Conservation (phyloP, 176 grass and related monocot species). For the Aechmea fasciata region DNA sequence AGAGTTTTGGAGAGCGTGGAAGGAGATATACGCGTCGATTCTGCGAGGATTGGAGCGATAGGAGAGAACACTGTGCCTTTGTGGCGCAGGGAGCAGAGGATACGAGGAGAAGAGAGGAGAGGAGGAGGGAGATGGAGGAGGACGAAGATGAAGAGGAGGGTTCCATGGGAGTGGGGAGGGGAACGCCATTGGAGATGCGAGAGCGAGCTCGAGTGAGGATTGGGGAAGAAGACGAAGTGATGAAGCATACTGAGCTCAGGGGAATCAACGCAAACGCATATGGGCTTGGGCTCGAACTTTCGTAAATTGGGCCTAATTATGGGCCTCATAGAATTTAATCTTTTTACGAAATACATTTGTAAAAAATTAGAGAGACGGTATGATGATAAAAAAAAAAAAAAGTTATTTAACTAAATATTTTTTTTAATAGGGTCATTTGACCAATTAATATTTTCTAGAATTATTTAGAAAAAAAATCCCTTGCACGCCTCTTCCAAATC, state of each 20-base stretch:
- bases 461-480: too few species aligned
- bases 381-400: too few species aligned
- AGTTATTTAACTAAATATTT: too few species aligned
- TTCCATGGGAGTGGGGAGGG: not conserved
- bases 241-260: not conserved
- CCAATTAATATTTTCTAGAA: too few species aligned
- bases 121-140: not conserved
- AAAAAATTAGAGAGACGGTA: too few species aligned
- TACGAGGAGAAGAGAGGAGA: not conserved
- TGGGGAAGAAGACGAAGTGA: not conserved
- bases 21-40: not conserved
- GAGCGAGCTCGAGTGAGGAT: not conserved
- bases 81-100: not conserved
- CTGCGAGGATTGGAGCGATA: not conserved
- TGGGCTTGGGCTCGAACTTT: not conserved
- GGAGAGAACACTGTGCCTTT: not conserved
- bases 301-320: too few species aligned
- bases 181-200: not conserved
- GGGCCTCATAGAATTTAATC: too few species aligned
- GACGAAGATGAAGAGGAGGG: not conserved
- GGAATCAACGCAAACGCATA: not conserved
- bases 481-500: too few species aligned
- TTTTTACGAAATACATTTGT: too few species aligned
- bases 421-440: too few species aligned
- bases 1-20: not conserved